Percentiles rank a stretch among this genome's conserved stretches.
Conservation (phyloP, 139 green algal genomes). For the Axilococcus clingmanii region DNA sequence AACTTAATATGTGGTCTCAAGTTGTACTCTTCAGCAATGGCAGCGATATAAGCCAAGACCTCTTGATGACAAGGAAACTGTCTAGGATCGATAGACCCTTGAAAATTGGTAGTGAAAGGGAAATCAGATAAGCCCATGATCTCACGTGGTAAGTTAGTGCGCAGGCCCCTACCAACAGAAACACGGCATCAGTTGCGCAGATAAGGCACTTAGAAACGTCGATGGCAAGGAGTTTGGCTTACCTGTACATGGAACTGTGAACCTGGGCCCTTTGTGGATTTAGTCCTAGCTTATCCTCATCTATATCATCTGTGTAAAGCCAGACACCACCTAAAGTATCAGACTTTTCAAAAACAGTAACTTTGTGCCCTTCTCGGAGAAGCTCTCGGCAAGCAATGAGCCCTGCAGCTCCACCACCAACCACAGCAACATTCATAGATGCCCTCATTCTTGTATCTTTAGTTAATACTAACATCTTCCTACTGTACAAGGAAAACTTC, state of each 20-base stretch:
- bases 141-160: conserved; percentile 70
- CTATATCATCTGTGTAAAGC: conserved; percentile 35
- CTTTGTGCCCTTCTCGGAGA: conserved; percentile 29
- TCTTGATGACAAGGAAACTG: conserved; percentile 31
- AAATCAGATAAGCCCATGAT: conserved; percentile 66
- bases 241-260: conserved; percentile 51
- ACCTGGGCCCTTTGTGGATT: conserved; percentile 10
- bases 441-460: too few relatives aligned
- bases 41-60: conserved; percentile 41
- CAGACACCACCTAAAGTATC: conserved; percentile 41
- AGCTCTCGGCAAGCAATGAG: conserved; percentile 58
- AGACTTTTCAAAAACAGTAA: conserved; percentile 50
- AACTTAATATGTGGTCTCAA: conserved; percentile 25
- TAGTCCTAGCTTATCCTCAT: conserved; percentile 23
- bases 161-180: too few relatives aligned
- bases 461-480: too few relatives aligned
- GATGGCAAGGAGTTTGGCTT: too few relatives aligned
- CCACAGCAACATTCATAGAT: conserved; percentile 38
- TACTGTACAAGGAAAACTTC: too few relatives aligned
- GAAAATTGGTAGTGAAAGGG: conserved; percentile 34
- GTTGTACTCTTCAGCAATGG: conserved; percentile 33
- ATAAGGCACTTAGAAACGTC: too few relatives aligned
- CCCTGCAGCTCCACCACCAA: conserved; percentile 65
- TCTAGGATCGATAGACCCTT: conserved; percentile 20
- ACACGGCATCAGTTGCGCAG: too few relatives aligned